Conservation (phyloP, 169 alveolate genomes). For the Plasmodium reichenowi region DNA sequence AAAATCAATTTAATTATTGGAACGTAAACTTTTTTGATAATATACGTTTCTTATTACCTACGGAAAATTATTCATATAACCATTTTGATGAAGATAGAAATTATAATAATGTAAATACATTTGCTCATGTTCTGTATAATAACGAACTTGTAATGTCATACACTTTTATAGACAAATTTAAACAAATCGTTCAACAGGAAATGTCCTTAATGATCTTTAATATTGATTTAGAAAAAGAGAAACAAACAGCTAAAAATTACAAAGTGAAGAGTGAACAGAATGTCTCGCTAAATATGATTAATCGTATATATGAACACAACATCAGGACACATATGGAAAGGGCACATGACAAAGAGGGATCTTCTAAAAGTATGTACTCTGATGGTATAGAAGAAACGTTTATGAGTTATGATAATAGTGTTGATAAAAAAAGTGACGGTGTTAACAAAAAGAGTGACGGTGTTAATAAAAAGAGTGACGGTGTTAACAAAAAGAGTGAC, state of each 20-base stretch:
- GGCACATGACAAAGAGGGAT: neutral
- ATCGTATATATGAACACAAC: constrained; percentile 11
- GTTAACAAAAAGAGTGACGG: neutral
- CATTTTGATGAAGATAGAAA: constrained; percentile 43
- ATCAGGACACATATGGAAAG: neutral
- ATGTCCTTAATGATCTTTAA: constrained; percentile 35
- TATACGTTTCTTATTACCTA: constrained; percentile 35
- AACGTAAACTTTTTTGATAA: constrained; percentile 12
- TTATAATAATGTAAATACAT: constrained; percentile 23
- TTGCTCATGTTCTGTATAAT: constrained; percentile 33
- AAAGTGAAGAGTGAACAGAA: neutral
- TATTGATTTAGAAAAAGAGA: constrained; percentile 33
- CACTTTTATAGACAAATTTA: constrained; percentile 24
- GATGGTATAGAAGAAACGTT: neutral
- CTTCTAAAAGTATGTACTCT: neutral
- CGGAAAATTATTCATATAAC: constrained; percentile 31
- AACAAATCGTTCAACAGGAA: constrained; percentile 47
- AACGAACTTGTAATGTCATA: constrained; percentile 39
- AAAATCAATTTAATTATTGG: constrained; percentile 38
- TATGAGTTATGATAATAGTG: neutral
- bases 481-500: neutral
- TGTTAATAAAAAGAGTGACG: neutral
- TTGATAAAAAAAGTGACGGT: neutral
- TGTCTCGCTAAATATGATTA: neutral
- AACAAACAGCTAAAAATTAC: neutral